Conservation (phyloP, 108 stramenopile species). For the Cylindrotheca closterium region DNA sequence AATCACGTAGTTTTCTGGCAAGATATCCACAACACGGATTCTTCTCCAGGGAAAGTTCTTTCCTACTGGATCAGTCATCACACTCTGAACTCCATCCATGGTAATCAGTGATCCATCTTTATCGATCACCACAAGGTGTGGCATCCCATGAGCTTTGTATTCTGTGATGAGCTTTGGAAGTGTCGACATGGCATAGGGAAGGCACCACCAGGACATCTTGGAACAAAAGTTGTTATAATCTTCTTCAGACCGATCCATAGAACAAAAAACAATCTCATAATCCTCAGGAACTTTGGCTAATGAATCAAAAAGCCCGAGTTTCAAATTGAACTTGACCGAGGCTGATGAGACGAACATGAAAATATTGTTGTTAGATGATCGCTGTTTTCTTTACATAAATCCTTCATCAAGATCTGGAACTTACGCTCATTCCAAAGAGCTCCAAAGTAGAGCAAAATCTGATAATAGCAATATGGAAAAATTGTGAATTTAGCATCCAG, state of each 20-base stretch:
- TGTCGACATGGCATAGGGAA: slow-evolving; percentile 35
- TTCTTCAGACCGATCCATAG: slow-evolving; percentile 49
- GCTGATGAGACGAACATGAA: too few relatives aligned
- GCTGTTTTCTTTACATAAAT: too few relatives aligned
- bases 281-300: slow-evolving; percentile 37
- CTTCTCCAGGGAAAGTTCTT: slow-evolving; percentile 62
- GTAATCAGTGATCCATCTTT: slow-evolving; percentile 42
- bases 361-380: too few relatives aligned
- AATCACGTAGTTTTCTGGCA: slow-evolving; percentile 32
- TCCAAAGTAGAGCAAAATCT: slow-evolving; percentile 53
- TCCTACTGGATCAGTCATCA: slow-evolving; percentile 43
- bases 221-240: slow-evolving; percentile 53
- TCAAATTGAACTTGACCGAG: slow-evolving; percentile 64
- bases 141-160: slow-evolving; percentile 45
- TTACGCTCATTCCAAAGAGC: slow-evolving; percentile 68
- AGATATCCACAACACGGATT: slow-evolving; percentile 42
- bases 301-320: slow-evolving; percentile 57
- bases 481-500: too few relatives aligned
- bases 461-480: too few relatives aligned
- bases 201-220: slow-evolving; percentile 72
- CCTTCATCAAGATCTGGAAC: too few relatives aligned
- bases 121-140: slow-evolving; percentile 54
- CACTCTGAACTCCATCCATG: slow-evolving; percentile 36
- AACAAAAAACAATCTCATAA: slow-evolving; percentile 73
- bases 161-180: slow-evolving; percentile 25